A percentile compares a stretch with the other conserved stretches of the same genome.
These are phyloP conservation scores for Tricholoma furcatifolium DNA, from an alignment of 768 basidiomycete species.

Conservation along the genomic window DNA sequence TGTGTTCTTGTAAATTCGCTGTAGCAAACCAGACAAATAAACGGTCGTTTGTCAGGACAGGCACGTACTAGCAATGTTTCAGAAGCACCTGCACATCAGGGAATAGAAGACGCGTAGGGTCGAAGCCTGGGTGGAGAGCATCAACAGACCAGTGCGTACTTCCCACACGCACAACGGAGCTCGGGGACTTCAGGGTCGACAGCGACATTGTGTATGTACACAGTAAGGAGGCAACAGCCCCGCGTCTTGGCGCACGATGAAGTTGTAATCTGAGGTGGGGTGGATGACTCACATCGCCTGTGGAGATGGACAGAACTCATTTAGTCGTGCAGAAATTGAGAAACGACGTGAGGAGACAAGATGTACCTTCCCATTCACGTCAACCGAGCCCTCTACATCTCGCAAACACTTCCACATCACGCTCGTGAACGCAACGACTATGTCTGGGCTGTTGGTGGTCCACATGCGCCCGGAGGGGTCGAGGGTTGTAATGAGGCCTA, in stretches of 20 bases:
- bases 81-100: constrained; percentile 65
- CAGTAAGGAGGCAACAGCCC: constrained; percentile 63
- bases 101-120: constrained; percentile 52
- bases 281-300: constrained; percentile 88
- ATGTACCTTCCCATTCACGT: constrained; percentile 65
- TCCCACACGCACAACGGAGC: constrained; percentile 33
- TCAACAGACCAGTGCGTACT: constrained; percentile 38
- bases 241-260: constrained; percentile 75
- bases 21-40: too few species aligned
- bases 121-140: constrained; percentile 47
- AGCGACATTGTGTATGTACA: constrained; percentile 68
- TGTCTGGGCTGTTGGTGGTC: constrained; percentile 66
- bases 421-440: constrained; percentile 69
- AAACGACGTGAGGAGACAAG: neutral
- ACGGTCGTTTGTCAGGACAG: too few species aligned
- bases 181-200: constrained; percentile 49
- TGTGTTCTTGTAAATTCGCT: constrained; percentile 75
- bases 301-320: too few species aligned
- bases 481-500: constrained; percentile 80
- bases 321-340: constrained; percentile 3
- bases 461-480: constrained; percentile 76
- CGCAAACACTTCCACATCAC: constrained; percentile 68
- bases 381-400: constrained; percentile 48
- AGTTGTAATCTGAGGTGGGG: constrained; percentile 81
- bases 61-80: neutral